A percentile compares a stretch with the other conserved stretches of the same genome.
These are phyloP conservation scores for Euphorbia pulcherrima DNA, from an alignment of 345 rosid genomes.

Conservation along the genomic window DNA sequence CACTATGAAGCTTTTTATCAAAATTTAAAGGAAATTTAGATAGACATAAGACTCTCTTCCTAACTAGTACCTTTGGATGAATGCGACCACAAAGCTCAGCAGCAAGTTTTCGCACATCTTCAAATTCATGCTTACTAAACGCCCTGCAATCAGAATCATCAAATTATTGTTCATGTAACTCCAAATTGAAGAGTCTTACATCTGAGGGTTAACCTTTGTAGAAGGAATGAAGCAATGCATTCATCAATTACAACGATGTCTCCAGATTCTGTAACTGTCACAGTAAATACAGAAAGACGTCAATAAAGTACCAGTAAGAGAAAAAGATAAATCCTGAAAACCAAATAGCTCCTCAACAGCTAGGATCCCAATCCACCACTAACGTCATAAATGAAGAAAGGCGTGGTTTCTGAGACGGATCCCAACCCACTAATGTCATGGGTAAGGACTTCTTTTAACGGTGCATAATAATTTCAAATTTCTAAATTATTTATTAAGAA, in stretches of 20 bases:
- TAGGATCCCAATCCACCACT: neutral
- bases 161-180: slow-evolving; percentile 19
- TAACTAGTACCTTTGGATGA: slow-evolving; percentile 58
- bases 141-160: slow-evolving; percentile 48
- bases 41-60: slow-evolving; percentile 7
- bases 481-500: neutral
- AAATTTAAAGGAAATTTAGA: slow-evolving; percentile 11
- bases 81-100: slow-evolving; percentile 95
- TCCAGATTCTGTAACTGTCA: slow-evolving; percentile 36
- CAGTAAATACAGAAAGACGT: slow-evolving; percentile 4
- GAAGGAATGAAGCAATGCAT: slow-evolving; percentile 58
- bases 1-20: neutral
- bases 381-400: neutral
- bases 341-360: slow-evolving; percentile 7
- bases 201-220: slow-evolving; percentile 52
- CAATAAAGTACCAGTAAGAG: slow-evolving; percentile 3
- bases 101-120: slow-evolving; percentile 78
- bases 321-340: slow-evolving; percentile 8
- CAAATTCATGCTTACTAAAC: slow-evolving; percentile 60
- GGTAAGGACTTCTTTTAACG: neutral
- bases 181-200: slow-evolving; percentile 20
- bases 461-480: neutral
- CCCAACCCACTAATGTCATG: too few relatives aligned
- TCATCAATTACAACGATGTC: slow-evolving; percentile 41
- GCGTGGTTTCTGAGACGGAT: neutral